Base-by-base conservation (phyloP, 768 basidiomycete species). In the Trichaptum fuscoviolaceum region DNA sequence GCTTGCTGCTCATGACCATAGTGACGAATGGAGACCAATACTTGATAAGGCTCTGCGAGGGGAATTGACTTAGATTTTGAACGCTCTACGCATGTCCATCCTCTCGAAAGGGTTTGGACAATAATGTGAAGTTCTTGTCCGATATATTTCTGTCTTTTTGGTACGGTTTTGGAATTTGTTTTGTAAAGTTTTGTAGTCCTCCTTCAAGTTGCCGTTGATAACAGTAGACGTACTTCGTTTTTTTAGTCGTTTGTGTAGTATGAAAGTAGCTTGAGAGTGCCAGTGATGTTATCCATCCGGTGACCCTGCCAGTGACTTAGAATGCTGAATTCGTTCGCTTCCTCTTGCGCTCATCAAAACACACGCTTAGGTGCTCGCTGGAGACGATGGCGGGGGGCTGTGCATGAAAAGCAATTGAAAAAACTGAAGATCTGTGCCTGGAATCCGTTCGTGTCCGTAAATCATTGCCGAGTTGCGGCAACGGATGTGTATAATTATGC, bases 1-100 rank as follows among this genome's bases (percentile, higher is more conserved):
- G 59, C 30, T 61, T 9, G 59, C 59, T 2, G 64, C 52, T n/a
- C 25, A 64, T 30, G 36, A 52, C 18, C 64, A 64, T 64, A 20
- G 35, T n/a, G 23, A 64, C 23, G 57, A 52, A 23, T 64, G 36
- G 63, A 63, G 34, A 35, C 25, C 24, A 20, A 34, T 52, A 12
- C 24, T 52, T 27, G 36, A 63, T 8, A 36, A 63, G 63, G 36
- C 25, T 17, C 25, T 52, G 9, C 25, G 24, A 34, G 63, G 30
- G 24, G 42, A 52, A 20, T 20, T 52, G 42, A 12, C 42, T 2
- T 52, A 52, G 42, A 2, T 12, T 52, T n/a, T n/a, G n/a, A n/a
- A 20, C 2, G 42, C 20, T 12, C 20, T 12, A 52, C 3, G 20
- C 42, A 52, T 52, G 3, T 2, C 20, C 8, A 30, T 30, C 30